A percentile compares a stretch with the other conserved stretches of the same genome.
phyloP scores from a whole-genome alignment of 345 rosid genomes.

The Abelmoschus esculentus region DNA sequence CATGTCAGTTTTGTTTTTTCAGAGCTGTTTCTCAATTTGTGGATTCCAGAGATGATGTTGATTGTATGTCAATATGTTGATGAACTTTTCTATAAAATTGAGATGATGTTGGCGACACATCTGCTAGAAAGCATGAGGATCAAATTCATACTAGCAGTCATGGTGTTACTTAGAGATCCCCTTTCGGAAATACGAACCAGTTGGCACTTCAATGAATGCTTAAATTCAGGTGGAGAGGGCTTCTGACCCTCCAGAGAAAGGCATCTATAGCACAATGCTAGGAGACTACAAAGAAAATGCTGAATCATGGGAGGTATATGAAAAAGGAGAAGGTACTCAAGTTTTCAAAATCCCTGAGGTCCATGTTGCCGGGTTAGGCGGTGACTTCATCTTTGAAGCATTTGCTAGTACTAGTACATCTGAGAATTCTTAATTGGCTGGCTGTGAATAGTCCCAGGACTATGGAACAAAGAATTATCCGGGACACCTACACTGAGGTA shows the following conservation, averaged over 20 bases:
- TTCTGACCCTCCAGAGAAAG: conserved; percentile 17
- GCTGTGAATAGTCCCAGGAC: no score
- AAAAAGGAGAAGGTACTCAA: conserved; percentile 2
- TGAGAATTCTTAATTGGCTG: no score
- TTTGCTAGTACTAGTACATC: no score
- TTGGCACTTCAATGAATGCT: conserved; percentile 69
- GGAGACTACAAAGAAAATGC: conserved; percentile 13
- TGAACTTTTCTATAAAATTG: no score
- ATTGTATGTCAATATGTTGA: no score
- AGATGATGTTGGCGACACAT: not conserved
- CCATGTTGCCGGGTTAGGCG: conserved; percentile 52
- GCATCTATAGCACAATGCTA: conserved; percentile 9
- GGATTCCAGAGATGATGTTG: no score
- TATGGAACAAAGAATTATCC: no score
- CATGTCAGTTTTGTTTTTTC: not conserved
- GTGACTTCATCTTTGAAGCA: no score
- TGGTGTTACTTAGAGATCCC: not conserved
- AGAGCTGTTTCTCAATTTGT: no score
- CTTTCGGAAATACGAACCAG: conserved; percentile 37
- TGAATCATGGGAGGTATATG: conserved; percentile 1
- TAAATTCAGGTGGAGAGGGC: conserved; percentile 50
- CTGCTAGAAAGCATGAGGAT: not conserved
- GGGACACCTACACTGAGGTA: no score
- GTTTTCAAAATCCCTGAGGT: conserved; percentile 39
- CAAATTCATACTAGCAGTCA: not conserved